Percentiles rank a stretch among this genome's conserved stretches.
Evolutionary conservation across 2,329 filamentous ascomycete species (phyloP).

Genomic region (Ophiostoma sp.): DNA sequence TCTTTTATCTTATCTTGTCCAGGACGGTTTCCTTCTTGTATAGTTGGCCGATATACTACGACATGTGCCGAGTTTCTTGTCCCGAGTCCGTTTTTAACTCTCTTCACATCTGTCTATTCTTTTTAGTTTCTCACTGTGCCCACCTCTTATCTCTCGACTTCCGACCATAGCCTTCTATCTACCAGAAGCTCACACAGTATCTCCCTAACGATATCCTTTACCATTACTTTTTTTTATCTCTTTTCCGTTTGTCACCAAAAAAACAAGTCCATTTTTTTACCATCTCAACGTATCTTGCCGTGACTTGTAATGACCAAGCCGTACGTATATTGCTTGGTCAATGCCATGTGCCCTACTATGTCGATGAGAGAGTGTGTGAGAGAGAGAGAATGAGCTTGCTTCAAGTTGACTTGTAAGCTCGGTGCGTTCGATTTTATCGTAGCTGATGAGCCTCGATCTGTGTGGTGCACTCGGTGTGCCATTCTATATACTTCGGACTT

Average conservation of each 20-base stretch:
- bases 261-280: background rate
- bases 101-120: background rate
- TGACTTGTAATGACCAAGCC: background rate
- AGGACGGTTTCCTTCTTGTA: slow-evolving; percentile 6
- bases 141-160: background rate
- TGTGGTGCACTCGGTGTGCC: no score
- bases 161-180: background rate
- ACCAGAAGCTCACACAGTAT: background rate
- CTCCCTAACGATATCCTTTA: slow-evolving; percentile 28
- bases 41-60: slow-evolving; percentile 15
- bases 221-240: background rate
- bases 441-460: no score
- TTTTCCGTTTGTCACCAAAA: slow-evolving; percentile 15
- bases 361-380: no score
- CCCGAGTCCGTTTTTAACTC: background rate
- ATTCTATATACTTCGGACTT: no score
- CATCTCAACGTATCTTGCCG: background rate
- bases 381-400: no score
- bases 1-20: background rate
- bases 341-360: background rate
- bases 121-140: background rate
- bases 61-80: slow-evolving; percentile 1
- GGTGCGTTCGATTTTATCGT: no score
- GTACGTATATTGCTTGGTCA: background rate
- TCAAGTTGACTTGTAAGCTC: no score